Conservation (phyloP, 139 green algal species). For the Diplosphaera chodatii region DNA sequence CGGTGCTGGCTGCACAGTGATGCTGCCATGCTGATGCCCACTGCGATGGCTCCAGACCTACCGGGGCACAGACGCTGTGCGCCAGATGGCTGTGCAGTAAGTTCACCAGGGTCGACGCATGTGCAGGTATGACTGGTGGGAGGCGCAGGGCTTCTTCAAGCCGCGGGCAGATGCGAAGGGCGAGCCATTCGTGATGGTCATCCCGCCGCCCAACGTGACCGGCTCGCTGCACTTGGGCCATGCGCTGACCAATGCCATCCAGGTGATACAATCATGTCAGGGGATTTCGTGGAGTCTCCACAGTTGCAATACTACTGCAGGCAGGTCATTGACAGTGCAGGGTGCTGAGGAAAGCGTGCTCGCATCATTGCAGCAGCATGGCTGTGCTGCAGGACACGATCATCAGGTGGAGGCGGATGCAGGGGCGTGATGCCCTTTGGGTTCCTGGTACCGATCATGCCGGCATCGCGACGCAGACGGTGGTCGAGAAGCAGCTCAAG, state of each 20-base stretch:
- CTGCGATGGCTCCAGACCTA: no score
- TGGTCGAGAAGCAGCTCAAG: slow-evolving; percentile 96
- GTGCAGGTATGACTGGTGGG: slow-evolving; percentile 75
- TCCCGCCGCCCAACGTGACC: slow-evolving; percentile 98
- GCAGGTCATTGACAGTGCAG: background rate
- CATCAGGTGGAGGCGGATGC: slow-evolving; percentile 88
- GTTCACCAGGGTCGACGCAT: no score
- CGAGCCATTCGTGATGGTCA: slow-evolving; percentile 92
- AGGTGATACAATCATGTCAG: slow-evolving; percentile 42
- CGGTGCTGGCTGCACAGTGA: background rate
- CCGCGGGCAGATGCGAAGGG: slow-evolving; percentile 42
- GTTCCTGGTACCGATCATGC: slow-evolving; percentile 95
- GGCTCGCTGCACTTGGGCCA: slow-evolving; percentile 97
- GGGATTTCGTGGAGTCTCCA: no score
- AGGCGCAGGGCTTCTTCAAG: slow-evolving; percentile 87
- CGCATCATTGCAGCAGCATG: no score
- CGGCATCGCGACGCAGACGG: slow-evolving; percentile 94
- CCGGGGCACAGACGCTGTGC: no score
- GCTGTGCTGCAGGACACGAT: slow-evolving; percentile 93
- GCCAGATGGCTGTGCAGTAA: no score
- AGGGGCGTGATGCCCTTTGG: slow-evolving; percentile 88
- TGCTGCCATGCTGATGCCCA: no score
- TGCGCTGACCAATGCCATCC: slow-evolving; percentile 76
- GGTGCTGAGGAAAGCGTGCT: no score
- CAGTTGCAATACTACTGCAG: no score